Conservation (phyloP, 164 flowering plant species). For the Pachysandra terminalis region DNA sequence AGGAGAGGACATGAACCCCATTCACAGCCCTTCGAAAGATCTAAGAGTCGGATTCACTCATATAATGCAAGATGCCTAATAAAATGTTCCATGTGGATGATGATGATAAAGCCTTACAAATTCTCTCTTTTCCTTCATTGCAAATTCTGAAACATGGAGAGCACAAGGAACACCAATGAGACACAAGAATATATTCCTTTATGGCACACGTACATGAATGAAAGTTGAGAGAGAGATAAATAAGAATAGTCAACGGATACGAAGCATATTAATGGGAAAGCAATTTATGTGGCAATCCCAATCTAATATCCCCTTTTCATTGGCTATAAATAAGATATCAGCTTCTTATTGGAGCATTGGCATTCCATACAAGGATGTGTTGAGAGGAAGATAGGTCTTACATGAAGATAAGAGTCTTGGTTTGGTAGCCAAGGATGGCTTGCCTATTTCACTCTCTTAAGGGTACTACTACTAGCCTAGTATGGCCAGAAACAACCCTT, state of each 20-base stretch:
- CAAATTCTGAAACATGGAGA: too few species aligned
- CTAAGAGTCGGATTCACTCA: too few species aligned
- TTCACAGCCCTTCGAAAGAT: too few species aligned
- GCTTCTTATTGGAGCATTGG: background rate
- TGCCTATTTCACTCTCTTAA: slow-evolving; percentile 30
- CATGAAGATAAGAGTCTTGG: slow-evolving; percentile 45
- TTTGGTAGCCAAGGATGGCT: slow-evolving; percentile 68
- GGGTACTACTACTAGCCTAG: background rate
- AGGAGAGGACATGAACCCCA: too few species aligned
- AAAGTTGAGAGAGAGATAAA: too few species aligned
- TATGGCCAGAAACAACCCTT: background rate
- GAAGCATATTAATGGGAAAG: background rate
- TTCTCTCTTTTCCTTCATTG: too few species aligned
- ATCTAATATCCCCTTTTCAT: background rate
- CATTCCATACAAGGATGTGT: background rate
- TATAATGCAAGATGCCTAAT: too few species aligned
- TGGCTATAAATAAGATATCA: slow-evolving; percentile 18
- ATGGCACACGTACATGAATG: too few species aligned
- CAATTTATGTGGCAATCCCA: slow-evolving; percentile 3
- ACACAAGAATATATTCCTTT: too few species aligned
- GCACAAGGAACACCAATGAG: too few species aligned
- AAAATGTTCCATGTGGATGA: too few species aligned
- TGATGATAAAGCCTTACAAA: too few species aligned
- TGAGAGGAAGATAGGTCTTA: slow-evolving; percentile 38
- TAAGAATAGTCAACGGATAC: background rate